Base-by-base conservation (phyloP, 768 basidiomycete genomes). In the Rhodotorula diobovata region DNA sequence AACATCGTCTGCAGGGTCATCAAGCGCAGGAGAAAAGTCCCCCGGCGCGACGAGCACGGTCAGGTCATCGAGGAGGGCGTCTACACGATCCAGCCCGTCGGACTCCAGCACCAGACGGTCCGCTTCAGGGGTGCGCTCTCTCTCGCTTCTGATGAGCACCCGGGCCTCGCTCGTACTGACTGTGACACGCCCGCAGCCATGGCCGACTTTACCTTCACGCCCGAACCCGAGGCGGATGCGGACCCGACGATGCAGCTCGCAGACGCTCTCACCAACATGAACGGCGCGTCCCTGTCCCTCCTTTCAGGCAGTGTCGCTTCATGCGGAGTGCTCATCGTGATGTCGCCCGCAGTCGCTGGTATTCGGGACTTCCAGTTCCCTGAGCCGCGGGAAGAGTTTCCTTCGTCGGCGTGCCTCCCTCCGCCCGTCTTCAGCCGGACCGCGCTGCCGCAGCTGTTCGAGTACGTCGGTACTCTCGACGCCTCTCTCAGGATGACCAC, bases 181-280 rank as follows among this genome's bases (percentile, higher is more conserved):
- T 9, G 10, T 23, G 25, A 28, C 32, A 28, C 65, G 39, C 35
- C 10, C 37, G 43, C 67, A 97, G 95, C 88, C 67, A 92, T 97
- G 90, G 90, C 88, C 50, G 95, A 98, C 80, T 96, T 87, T 79
- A 93, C 96, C 80, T 96, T 87, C 80, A 85, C 88, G 70, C 91
- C 91, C 2, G 84, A 89, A 67, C 28, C 81, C 84, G 79, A 80
- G 86, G 30, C 3, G 11, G 28, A 35, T 2, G 25, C 51, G 23
- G 92, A 95, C 77, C 87, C 89, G 6, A 81, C 91, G 8, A 80
- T 87, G 4, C 82, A 86, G 67, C 81, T 98, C 64, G 87, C 90
- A 9, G 75, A 83, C 21, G 86, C 91, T 0, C 88, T 97, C 86
- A 85, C 87, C 59, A 82, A 83, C 12, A 87, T 96, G 85, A 89